These are phyloP conservation scores for Didymella glomerata DNA, from an alignment of 2,329 filamentous ascomycete species.

Conservation along the genomic window DNA sequence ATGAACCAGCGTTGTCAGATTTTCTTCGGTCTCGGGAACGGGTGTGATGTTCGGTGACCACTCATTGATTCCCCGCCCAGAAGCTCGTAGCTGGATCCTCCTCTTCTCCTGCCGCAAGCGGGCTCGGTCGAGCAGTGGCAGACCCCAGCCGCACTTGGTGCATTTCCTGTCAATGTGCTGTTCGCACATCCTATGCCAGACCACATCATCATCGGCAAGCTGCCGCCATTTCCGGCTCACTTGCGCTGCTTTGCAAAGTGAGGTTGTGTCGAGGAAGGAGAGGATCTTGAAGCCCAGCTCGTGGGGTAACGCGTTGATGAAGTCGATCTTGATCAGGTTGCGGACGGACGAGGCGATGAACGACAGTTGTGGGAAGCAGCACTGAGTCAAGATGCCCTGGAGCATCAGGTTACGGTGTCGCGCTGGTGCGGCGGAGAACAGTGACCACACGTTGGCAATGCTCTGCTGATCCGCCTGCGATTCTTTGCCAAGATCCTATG, in stretches of 20 bases:
- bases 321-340: slow-evolving; percentile 97
- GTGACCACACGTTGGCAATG: slow-evolving; percentile 96
- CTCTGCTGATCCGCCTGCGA: slow-evolving; percentile 89
- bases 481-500: slow-evolving; percentile 79
- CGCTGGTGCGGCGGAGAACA: slow-evolving; percentile 93
- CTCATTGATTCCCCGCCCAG: slow-evolving; percentile 64
- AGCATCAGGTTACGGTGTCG: slow-evolving; percentile 97
- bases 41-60: slow-evolving; percentile 62
- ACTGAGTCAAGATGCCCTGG: slow-evolving; percentile 93
- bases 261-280: slow-evolving; percentile 90
- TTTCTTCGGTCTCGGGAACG: slow-evolving; percentile 48
- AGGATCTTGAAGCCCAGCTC: slow-evolving; percentile 95
- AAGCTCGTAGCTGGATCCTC: slow-evolving; percentile 77
- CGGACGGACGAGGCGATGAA: slow-evolving; percentile 89
- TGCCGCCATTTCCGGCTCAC: slow-evolving; percentile 88
- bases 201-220: slow-evolving; percentile 94
- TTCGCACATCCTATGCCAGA: slow-evolving; percentile 98
- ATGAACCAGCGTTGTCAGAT: slow-evolving; percentile 23
- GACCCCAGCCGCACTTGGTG: slow-evolving; percentile 93
- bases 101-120: slow-evolving; percentile 85
- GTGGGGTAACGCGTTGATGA: slow-evolving; percentile 83
- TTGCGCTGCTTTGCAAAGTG: slow-evolving; percentile 93
- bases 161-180: slow-evolving; percentile 95
- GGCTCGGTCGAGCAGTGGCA: slow-evolving; percentile 89
- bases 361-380: slow-evolving; percentile 96